Percentiles rank a stretch among this genome's conserved stretches.
Conservation (phyloP, 331 rosid genomes). For the Acacia concinna region DNA sequence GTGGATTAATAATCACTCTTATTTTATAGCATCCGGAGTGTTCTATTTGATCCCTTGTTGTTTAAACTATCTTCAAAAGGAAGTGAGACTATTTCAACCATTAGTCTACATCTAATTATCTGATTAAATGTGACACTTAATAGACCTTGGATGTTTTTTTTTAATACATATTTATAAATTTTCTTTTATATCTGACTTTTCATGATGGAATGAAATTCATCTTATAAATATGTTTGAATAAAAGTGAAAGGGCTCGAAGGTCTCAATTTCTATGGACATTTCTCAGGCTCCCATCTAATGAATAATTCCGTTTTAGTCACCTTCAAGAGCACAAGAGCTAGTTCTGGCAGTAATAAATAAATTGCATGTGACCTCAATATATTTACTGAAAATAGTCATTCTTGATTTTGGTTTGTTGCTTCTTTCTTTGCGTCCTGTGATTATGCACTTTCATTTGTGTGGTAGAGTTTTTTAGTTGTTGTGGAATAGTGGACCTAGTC, state of each 20-base stretch:
- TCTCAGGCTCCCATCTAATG: background rate
- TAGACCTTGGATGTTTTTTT: background rate
- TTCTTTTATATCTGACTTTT: constrained; percentile 16
- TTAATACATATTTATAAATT: background rate
- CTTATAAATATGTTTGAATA: background rate
- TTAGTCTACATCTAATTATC: constrained; percentile 15
- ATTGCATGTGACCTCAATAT: background rate
- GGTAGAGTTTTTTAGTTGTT: background rate
- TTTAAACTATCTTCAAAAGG: constrained; percentile 26
- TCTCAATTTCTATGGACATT: constrained; percentile 3
- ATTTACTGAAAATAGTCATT: background rate
- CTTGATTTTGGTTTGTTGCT: background rate
- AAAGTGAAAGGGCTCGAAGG: constrained; percentile 6
- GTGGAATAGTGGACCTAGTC: constrained; percentile 15
- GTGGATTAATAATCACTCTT: constrained; percentile 43
- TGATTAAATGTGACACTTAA: background rate
- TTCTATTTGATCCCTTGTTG: constrained; percentile 3
- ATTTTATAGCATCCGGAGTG: background rate
- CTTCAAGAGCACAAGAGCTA: background rate
- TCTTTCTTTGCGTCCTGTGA: background rate
- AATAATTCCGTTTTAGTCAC: background rate
- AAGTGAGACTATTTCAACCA: constrained; percentile 15
- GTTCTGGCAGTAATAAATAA: background rate
- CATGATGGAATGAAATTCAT: background rate
- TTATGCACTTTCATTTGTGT: background rate